Evolutionary conservation across 352 stramenopile species (phyloP).

Genomic region (Globisporangium uncinulatum): DNA sequence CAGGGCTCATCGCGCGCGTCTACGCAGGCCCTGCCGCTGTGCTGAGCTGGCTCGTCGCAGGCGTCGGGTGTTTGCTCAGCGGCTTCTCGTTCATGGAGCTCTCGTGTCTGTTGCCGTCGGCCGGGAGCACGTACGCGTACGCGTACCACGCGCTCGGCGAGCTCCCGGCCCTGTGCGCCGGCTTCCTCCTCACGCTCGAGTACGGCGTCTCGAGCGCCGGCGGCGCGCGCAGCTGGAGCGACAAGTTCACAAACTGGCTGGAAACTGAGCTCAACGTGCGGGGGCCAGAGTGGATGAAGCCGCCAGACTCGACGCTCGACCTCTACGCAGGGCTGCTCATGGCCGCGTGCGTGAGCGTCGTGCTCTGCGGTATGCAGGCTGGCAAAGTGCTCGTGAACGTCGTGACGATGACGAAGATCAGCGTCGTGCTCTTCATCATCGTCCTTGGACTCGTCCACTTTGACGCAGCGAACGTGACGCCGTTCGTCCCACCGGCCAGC

Average conservation of each 20-base stretch:
- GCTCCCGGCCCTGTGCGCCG: conserved; percentile 87
- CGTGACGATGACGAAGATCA: conserved; percentile 88
- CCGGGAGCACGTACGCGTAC: conserved; percentile 92
- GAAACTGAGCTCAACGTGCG: conserved; percentile 38
- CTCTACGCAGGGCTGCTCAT: conserved; percentile 82
- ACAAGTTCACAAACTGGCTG: conserved; percentile 90
- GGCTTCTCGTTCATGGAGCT: conserved; percentile 92
- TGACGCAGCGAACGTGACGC: conserved; percentile 70
- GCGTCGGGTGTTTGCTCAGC: conserved; percentile 69
- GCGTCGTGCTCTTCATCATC: conserved; percentile 92
- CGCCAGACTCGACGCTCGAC: conserved; percentile 48
- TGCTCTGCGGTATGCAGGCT: conserved; percentile 83
- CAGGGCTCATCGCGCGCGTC: conserved; percentile 54
- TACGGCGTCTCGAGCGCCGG: conserved; percentile 90
- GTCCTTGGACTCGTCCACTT: conserved; percentile 83
- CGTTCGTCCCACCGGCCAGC: conserved; percentile 63
- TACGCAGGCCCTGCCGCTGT: conserved; percentile 75
- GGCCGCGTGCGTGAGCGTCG: conserved; percentile 45
- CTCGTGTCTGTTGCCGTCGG: conserved; percentile 77
- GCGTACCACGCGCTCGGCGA: conserved; percentile 91
- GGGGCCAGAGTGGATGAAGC: conserved; percentile 63
- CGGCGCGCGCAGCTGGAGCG: conserved; percentile 90
- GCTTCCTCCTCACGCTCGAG: conserved; percentile 89
- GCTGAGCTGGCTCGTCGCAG: conserved; percentile 83
- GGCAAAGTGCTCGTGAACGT: conserved; percentile 87